Conservation (phyloP, 108 stramenopile species). For the Epipyxis sp. region DNA sequence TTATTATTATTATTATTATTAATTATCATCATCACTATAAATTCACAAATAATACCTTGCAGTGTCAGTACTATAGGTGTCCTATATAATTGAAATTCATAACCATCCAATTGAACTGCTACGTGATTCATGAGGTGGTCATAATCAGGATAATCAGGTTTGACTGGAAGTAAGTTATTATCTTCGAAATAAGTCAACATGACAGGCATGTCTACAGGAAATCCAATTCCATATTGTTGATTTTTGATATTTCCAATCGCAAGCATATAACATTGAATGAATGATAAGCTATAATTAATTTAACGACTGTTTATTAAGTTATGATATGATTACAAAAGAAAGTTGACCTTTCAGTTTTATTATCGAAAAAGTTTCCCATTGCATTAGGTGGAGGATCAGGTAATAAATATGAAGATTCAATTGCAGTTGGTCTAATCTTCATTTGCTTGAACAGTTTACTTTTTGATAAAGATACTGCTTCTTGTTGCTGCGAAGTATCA, state of each 20-base stretch:
- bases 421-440: too few relatives aligned
- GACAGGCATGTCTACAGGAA: conserved; percentile 16
- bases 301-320: too few relatives aligned
- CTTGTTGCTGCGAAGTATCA: too few relatives aligned
- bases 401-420: background rate
- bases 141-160: background rate
- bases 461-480: too few relatives aligned
- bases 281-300: too few relatives aligned
- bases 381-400: background rate
- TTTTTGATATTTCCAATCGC: background rate
- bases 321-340: too few relatives aligned
- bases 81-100: background rate
- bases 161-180: background rate
- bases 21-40: too few relatives aligned
- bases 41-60: too few relatives aligned
- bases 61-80: conserved; percentile 20
- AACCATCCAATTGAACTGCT: background rate
- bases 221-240: conserved; percentile 4
- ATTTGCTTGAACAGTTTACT: too few relatives aligned
- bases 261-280: conserved; percentile 20
- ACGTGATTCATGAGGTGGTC: background rate
- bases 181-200: background rate
- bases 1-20: too few relatives aligned
- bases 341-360: background rate
- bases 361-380: conserved; percentile 20